Percentiles rank a stretch among this genome's conserved stretches.
Conservation (phyloP, 306 rosid species). For the Vigna mungo region DNA sequence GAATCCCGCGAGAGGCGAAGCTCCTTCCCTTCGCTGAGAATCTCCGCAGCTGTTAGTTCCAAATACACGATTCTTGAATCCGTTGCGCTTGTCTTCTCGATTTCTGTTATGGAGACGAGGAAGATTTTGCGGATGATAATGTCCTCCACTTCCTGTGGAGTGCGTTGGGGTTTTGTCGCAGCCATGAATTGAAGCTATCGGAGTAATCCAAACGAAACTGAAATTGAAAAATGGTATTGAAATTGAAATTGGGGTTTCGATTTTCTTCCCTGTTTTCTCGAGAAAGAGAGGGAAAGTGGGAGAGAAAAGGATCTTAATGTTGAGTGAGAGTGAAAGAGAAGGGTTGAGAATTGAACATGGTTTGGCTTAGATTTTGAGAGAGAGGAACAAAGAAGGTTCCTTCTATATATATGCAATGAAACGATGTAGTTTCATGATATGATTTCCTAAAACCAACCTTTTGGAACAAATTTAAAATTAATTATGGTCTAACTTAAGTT, state of each 20-base stretch:
- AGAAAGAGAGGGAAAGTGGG: constrained; percentile 37
- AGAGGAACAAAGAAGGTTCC: not conserved
- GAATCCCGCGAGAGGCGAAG: constrained; percentile 71
- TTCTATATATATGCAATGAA: too few species aligned
- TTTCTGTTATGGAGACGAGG: constrained; percentile 69
- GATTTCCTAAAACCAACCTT: too few species aligned
- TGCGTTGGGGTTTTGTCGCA: constrained; percentile 75
- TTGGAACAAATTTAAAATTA: too few species aligned
- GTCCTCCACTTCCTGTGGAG: constrained; percentile 83
- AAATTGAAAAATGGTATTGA: not conserved
- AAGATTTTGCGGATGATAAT: constrained; percentile 85
- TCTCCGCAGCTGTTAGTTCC: constrained; percentile 87
- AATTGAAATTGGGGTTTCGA: not conserved
- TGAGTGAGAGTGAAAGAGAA: constrained; percentile 4
- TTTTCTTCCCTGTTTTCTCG: constrained; percentile 14
- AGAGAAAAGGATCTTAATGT: constrained; percentile 6
- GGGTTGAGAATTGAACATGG: not conserved
- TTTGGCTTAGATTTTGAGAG: not conserved
- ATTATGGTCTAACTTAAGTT: too few species aligned
- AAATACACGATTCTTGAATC: constrained; percentile 74
- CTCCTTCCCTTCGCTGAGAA: constrained; percentile 81
- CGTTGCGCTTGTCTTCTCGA: not conserved
- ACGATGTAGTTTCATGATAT: too few species aligned
- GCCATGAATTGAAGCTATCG: constrained; percentile 54
- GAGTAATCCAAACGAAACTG: not conserved